Conservation (phyloP, 805 yeast genomes). For the Yarrowia keelungensis region DNA sequence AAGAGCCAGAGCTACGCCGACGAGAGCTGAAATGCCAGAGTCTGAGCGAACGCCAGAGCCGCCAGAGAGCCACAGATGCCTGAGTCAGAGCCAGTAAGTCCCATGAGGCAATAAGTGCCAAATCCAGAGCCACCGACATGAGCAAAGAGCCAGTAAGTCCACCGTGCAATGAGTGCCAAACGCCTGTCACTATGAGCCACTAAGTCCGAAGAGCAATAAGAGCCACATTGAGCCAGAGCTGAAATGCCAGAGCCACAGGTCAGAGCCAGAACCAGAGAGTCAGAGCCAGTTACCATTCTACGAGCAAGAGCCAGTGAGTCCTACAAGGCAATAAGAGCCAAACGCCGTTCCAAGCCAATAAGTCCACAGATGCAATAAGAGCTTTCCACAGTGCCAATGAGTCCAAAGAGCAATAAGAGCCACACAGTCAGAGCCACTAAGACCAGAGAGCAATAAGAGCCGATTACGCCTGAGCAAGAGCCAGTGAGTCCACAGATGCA, state of each 20-base stretch:
- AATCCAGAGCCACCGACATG: constrained; percentile 9
- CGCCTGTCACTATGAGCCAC: neutral
- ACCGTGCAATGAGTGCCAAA: neutral
- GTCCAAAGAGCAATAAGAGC: neutral
- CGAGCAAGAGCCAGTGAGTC: neutral
- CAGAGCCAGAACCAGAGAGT: neutral
- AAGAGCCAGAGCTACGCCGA: neutral
- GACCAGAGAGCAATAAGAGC: constrained; percentile 15
- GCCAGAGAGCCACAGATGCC: neutral
- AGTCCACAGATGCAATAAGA: too few relatives aligned
- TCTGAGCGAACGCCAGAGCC: too few relatives aligned
- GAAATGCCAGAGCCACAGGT: constrained; percentile 1
- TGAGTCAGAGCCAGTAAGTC: constrained; percentile 19
- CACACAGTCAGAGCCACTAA: neutral
- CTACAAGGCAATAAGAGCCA: too few relatives aligned
- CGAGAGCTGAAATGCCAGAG: too few relatives aligned
- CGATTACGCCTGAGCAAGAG: neutral
- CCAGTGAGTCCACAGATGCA: constrained; percentile 19
- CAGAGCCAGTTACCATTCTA: neutral
- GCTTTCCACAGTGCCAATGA: neutral
- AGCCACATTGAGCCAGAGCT: constrained; percentile 1
- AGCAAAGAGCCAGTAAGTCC: neutral
- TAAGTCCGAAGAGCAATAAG: constrained; percentile 5
- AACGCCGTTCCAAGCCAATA: too few relatives aligned
- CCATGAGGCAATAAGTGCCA: constrained; percentile 11